These are phyloP conservation scores for Candida xyloterini DNA, from an alignment of 805 yeast species.

Conservation along the genomic window DNA sequence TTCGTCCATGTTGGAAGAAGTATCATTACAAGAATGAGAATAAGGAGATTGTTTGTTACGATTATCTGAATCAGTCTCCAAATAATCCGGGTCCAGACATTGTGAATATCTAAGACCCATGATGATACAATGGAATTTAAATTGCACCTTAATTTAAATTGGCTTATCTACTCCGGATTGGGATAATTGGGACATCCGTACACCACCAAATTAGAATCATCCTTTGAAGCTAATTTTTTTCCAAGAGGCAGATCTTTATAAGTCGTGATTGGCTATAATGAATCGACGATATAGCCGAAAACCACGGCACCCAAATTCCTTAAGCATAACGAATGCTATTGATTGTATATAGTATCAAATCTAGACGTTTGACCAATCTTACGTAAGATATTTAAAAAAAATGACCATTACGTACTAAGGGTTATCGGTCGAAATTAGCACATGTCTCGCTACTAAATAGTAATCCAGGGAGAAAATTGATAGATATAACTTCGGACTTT, in stretches of 20 bases:
- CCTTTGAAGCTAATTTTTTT: not conserved
- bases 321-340: no score
- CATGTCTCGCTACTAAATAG: no score
- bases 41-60: slow-evolving; percentile 9
- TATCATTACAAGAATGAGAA: slow-evolving; percentile 16
- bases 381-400: no score
- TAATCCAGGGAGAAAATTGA: no score
- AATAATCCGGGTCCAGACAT: slow-evolving; percentile 36
- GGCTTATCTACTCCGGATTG: slow-evolving; percentile 7
- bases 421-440: no score
- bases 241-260: not conserved
- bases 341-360: no score
- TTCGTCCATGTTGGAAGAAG: slow-evolving; percentile 12
- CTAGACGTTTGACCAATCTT: no score
- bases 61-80: slow-evolving; percentile 13
- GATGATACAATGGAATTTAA: slow-evolving; percentile 2
- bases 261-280: slow-evolving; percentile 3
- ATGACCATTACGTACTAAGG: no score
- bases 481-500: no score
- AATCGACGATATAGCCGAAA: slow-evolving; percentile 9
- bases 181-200: slow-evolving; percentile 3
- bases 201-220: slow-evolving; percentile 2
- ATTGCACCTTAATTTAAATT: slow-evolving; percentile 3
- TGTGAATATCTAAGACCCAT: slow-evolving; percentile 50
- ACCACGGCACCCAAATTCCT: not conserved